Evolutionary conservation across 1,139 yeast species (phyloP), one percentile per base, ranked within the genome.

Genomic region (Suhomyces atakaporum): DNA sequence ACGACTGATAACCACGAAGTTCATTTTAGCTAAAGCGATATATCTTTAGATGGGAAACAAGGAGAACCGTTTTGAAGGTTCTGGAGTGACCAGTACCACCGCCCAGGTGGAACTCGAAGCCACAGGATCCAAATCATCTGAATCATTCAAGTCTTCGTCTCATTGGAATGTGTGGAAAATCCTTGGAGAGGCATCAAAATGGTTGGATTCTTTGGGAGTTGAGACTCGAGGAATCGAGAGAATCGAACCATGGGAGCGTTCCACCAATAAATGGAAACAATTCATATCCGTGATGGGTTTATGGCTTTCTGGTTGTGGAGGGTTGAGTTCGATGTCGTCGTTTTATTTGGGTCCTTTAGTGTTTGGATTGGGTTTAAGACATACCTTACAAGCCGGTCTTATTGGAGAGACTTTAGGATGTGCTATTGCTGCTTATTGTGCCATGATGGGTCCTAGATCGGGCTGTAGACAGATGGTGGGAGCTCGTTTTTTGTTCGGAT

Each of bases 381-480:
- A 84, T 49, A 66, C 86, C 1, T 52, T 84, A 43, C 59, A 77
- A 3, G 65, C 79, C 7, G 92, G 94, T 3, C 46, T 83, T 15
- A 51, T 79, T 4, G 87, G 88, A 0, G 75, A 77, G 41, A 57
- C 77, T 18, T 47, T 84, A 5, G 96, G 96, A 0, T 81, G 92
- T 52, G 60, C 74, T 9, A 66, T 85, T 15, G 94, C 95, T 2
- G 92, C 89, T 0, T 86, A 84, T 54, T 85, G 90, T 53, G 73
- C 94, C 3, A 73, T 79, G 8, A 80, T 86, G 89, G 96, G 96
- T 1, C 95, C 96, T 1, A 71, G 86, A 41, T 84, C 94, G 0
- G 96, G 96, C 0, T 77, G 90, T 45, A 69, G 96, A 49, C 95
- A 86, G 56, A 84, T 87, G 89, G 90, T 86, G 7, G 74, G 87